Evolutionary conservation across 805 yeast species (phyloP).

Genomic region (Limtongozyma cylindracea): DNA sequence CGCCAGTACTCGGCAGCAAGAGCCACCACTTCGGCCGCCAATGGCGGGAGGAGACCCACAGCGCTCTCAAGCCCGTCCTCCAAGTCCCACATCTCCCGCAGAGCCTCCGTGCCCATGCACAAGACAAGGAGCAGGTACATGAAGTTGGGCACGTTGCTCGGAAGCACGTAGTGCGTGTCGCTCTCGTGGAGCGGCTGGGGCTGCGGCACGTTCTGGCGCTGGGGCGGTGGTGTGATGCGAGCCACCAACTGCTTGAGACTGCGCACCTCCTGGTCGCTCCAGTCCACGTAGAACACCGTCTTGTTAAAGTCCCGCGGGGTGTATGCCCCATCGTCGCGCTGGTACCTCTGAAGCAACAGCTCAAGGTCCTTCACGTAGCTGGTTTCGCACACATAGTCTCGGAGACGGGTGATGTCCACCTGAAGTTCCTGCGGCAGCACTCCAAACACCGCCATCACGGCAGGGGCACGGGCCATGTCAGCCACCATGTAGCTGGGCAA

Average conservation of each 20-base stretch:
- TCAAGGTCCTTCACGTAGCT: constrained; percentile 11
- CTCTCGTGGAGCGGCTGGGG: constrained; percentile 11
- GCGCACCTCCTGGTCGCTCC: constrained; percentile 9
- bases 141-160: constrained; percentile 12
- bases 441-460: constrained; percentile 21
- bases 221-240: no score
- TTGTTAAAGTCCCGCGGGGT: constrained; percentile 6
- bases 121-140: constrained; percentile 13
- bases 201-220: constrained; percentile 7
- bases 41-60: no score
- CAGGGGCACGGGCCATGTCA: constrained; percentile 27
- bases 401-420: constrained; percentile 20
- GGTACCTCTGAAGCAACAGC: constrained; percentile 9
- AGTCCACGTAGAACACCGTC: constrained; percentile 5
- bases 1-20: constrained; percentile 33
- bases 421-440: constrained; percentile 24
- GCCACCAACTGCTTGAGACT: constrained; percentile 5
- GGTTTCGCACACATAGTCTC: constrained; percentile 13
- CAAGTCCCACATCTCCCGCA: constrained; percentile 5
- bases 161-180: constrained; percentile 13
- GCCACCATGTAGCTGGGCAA: constrained; percentile 24
- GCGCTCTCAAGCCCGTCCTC: constrained; percentile 14
- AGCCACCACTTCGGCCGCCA: no score
- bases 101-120: constrained; percentile 10
- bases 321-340: constrained; percentile 16